These are phyloP conservation scores for Penicillium fuscoglaucum DNA, from an alignment of 2,329 filamentous ascomycete genomes.

Conservation along the genomic window DNA sequence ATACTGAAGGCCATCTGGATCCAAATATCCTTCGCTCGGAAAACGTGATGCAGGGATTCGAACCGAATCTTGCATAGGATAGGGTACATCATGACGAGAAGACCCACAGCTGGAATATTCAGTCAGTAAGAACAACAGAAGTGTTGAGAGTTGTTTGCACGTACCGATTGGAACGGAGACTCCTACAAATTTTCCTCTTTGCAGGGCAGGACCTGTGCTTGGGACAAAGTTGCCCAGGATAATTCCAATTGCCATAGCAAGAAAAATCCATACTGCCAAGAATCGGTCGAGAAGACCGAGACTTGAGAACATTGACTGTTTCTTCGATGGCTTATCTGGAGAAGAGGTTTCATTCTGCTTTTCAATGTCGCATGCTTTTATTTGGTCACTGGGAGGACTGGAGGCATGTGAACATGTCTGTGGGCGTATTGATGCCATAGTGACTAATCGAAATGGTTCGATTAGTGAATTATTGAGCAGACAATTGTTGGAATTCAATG, in stretches of 20 bases:
- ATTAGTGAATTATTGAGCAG: no score
- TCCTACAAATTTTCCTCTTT: constrained; percentile 71
- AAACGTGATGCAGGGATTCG: constrained; percentile 69
- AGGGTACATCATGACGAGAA: constrained; percentile 93
- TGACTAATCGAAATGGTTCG: neutral
- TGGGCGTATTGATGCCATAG: neutral
- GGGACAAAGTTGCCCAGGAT: constrained; percentile 74
- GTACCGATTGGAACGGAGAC: constrained; percentile 67
- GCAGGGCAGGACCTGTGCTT: constrained; percentile 59
- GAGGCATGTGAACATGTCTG: neutral
- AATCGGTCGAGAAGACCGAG: constrained; percentile 64
- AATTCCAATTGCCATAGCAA: constrained; percentile 75
- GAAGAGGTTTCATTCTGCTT: constrained; percentile 1
- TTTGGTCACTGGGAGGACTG: neutral
- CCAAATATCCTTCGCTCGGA: constrained; percentile 66
- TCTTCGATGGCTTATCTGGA: neutral
- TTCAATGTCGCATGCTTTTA: constrained; percentile 7
- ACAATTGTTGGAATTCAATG: neutral
- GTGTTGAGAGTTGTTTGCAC: constrained; percentile 13
- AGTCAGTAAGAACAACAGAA: neutral
- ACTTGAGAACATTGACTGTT: constrained; percentile 44
- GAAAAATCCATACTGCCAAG: constrained; percentile 71
- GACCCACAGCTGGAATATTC: constrained; percentile 64
- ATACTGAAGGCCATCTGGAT: constrained; percentile 76
- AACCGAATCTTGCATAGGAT: constrained; percentile 85